Conservation (phyloP, 2,329 filamentous ascomycete species). For the Pseudogymnoascus verrucosus region DNA sequence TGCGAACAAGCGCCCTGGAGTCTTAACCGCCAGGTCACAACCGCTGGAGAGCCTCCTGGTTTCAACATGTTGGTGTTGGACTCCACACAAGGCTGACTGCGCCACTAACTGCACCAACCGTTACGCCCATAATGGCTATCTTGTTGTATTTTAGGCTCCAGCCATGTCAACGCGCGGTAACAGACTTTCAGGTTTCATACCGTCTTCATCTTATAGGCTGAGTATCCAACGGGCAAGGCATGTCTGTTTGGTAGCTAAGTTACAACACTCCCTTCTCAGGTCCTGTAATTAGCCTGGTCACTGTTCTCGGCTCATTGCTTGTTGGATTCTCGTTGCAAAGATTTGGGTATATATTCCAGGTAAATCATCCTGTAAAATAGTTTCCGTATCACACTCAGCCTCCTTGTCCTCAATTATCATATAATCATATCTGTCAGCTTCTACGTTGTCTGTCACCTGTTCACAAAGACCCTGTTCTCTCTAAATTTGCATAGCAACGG, state of each 20-base stretch:
- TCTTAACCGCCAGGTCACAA: not conserved
- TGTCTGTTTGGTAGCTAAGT: not conserved
- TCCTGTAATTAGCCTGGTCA: not conserved
- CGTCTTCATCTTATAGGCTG: no score
- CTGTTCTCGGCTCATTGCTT: not conserved
- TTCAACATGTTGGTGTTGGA: not conserved
- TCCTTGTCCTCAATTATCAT: not conserved
- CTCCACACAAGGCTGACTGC: not conserved
- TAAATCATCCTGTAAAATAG: not conserved
- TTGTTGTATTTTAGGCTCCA: not conserved
- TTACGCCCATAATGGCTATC: not conserved
- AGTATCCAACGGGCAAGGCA: not conserved
- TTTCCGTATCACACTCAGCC: not conserved
- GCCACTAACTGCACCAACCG: not conserved
- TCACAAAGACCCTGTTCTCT: not conserved
- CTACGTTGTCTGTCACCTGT: not conserved
- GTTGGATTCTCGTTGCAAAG: not conserved
- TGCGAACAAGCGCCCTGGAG: not conserved
- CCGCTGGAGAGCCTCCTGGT: not conserved
- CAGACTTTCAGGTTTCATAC: not conserved
- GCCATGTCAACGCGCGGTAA: not conserved
- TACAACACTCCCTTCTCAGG: not conserved
- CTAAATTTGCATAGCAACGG: not conserved
- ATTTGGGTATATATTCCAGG: not conserved
- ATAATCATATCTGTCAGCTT: not conserved